Conservation (phyloP, 179 eudicot species). For the Amaranthus tricolor region DNA sequence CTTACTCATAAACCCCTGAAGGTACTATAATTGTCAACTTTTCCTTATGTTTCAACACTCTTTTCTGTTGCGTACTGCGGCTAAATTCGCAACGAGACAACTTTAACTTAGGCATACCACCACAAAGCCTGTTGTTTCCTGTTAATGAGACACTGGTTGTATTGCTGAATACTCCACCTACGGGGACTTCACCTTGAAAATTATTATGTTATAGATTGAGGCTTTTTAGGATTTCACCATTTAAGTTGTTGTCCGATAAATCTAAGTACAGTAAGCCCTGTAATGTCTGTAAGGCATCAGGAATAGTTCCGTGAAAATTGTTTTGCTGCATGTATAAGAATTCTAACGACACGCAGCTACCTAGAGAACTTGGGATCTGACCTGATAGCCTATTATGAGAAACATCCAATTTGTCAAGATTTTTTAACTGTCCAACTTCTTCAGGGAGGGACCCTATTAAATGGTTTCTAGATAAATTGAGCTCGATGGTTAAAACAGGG, state of each 20-base stretch:
- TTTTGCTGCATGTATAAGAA: conserved; percentile 10
- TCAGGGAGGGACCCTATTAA: conserved; percentile 21
- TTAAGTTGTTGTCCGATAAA: conserved; percentile 13
- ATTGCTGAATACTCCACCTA: conserved; percentile 18
- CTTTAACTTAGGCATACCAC: conserved; percentile 10
- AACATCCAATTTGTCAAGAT: conserved; percentile 8
- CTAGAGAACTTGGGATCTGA: conserved; percentile 25
- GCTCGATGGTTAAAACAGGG: not conserved
- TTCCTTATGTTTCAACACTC: not conserved
- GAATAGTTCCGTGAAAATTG: conserved; percentile 24
- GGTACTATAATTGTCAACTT: not conserved
- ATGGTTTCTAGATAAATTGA: conserved; percentile 18
- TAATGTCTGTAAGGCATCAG: conserved; percentile 14
- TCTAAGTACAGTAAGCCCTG: conserved; percentile 19
- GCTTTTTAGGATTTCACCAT: conserved; percentile 9
- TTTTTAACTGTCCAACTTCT: conserved; percentile 25
- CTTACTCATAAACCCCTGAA: not conserved
- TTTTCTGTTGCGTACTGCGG: not conserved
- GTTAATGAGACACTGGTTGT: not conserved
- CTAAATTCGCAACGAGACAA: conserved; percentile 9
- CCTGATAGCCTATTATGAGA: conserved; percentile 23
- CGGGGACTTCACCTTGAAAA: conserved; percentile 25
- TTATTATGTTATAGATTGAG: conserved; percentile 21
- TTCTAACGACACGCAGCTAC: conserved; percentile 15
- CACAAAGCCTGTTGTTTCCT: conserved; percentile 28